Evolutionary conservation across 2,329 filamentous ascomycete species (phyloP).

Genomic region (Curvularia hawaiiensis): DNA sequence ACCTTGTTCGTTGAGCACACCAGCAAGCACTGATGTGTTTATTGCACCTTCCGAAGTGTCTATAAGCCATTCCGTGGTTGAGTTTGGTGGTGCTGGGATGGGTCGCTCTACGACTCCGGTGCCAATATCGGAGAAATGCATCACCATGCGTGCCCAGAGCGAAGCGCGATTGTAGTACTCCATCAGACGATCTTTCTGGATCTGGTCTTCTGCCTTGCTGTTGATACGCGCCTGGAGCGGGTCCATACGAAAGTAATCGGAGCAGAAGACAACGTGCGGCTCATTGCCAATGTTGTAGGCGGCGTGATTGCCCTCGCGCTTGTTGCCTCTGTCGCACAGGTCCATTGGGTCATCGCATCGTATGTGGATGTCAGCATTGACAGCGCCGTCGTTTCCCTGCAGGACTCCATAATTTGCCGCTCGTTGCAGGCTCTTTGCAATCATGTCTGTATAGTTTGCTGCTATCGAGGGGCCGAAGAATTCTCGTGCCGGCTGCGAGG

Average conservation of each 20-base stretch:
- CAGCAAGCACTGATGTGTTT: conserved; percentile 42
- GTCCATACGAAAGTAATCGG: conserved; percentile 36
- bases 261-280: conserved; percentile 44
- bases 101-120: conserved; percentile 32
- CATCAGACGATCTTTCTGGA: conserved; percentile 30
- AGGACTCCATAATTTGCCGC: conserved; percentile 38
- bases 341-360: conserved; percentile 43
- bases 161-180: conserved; percentile 44
- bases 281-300: conserved; percentile 45
- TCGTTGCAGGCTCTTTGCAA: conserved; percentile 34
- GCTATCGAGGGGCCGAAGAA: conserved; percentile 35
- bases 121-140: conserved; percentile 41
- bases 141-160: conserved; percentile 43
- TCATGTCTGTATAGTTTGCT: conserved; percentile 37
- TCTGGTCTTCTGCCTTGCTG: conserved; percentile 28
- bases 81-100: conserved; percentile 22
- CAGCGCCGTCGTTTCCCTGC: conserved; percentile 25
- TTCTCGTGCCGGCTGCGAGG: conserved; percentile 31
- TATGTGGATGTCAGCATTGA: conserved; percentile 40
- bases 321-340: conserved; percentile 33
- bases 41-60: conserved; percentile 29
- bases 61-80: conserved; percentile 30
- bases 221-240: conserved; percentile 32
- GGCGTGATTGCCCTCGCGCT: conserved; percentile 36
- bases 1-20: conserved; percentile 35